Percentiles rank a stretch among this genome's conserved stretches.
phyloP scores from a whole-genome alignment of 139 green algal species.

The Nannochloris sp. region DNA sequence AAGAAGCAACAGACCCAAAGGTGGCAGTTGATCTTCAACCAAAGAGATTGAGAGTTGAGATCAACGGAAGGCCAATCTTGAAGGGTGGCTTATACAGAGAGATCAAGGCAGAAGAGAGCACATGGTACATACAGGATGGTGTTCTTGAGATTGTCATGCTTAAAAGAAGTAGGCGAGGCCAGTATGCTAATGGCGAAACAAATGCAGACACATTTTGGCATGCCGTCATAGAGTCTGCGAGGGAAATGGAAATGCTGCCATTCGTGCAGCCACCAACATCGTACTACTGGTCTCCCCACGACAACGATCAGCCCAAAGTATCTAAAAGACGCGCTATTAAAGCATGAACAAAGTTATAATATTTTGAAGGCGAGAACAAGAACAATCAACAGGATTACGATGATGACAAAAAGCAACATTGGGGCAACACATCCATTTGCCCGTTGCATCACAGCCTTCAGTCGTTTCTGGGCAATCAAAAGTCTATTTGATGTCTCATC shows the following conservation, averaged over 20 bases:
- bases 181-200: constrained; percentile 60
- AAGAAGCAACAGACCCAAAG: constrained; percentile 8
- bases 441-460: constrained; percentile 41
- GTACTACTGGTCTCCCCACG: constrained; percentile 22
- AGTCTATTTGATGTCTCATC: constrained; percentile 59
- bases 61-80: constrained; percentile 39
- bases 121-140: constrained; percentile 58
- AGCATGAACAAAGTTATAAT: constrained; percentile 16
- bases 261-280: constrained; percentile 20
- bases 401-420: constrained; percentile 49
- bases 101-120: constrained; percentile 70
- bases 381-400: constrained; percentile 52
- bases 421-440: constrained; percentile 42
- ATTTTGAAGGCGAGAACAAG: constrained; percentile 31
- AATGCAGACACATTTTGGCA: constrained; percentile 71
- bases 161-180: constrained; percentile 63
- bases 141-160: constrained; percentile 69
- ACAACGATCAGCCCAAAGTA: constrained; percentile 7
- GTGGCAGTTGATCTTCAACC: constrained; percentile 29
- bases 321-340: background rate
- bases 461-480: constrained; percentile 39
- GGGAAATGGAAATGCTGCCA: constrained; percentile 16
- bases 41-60: constrained; percentile 26
- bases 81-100: constrained; percentile 37
- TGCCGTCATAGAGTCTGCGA: constrained; percentile 22